Conservation (phyloP, 2,329 filamentous ascomycete species). For the Shiraia bambusicola region DNA sequence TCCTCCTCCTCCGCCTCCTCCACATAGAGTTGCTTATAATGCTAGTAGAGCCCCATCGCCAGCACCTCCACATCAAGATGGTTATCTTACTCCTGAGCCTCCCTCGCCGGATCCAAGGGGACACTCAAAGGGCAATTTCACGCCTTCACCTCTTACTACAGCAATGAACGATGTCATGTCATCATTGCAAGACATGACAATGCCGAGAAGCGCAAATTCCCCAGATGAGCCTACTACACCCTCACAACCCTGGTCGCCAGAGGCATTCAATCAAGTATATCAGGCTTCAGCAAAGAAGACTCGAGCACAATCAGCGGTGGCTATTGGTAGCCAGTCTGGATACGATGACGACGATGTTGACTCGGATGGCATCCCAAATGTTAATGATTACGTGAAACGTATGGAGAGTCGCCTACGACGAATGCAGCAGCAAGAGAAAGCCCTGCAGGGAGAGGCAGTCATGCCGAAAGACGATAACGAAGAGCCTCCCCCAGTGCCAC, state of each 20-base stretch:
- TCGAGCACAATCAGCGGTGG: conserved; percentile 70
- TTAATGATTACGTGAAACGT: conserved; percentile 84
- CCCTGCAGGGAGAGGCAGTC: conserved; percentile 53
- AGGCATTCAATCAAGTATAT: conserved; percentile 69
- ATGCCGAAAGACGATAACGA: conserved; percentile 45
- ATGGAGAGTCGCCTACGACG: conserved; percentile 83
- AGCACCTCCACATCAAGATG: conserved; percentile 38
- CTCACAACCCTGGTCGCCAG: conserved; percentile 83
- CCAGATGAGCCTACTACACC: conserved; percentile 59
- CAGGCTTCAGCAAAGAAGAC: conserved; percentile 43
- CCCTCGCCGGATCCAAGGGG: conserved; percentile 60
- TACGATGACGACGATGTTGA: conserved; percentile 56
- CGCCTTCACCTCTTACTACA: conserved; percentile 86
- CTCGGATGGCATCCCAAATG: conserved; percentile 64
- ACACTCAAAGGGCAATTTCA: conserved; percentile 50
- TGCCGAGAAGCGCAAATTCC: conserved; percentile 54
- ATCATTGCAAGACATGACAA: conserved; percentile 82
- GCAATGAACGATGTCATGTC: conserved; percentile 99
- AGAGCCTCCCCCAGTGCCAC: conserved; percentile 62
- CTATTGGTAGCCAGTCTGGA: conserved; percentile 55
- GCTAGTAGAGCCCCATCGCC: conserved; percentile 43
- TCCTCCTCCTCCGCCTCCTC: conserved; percentile 77
- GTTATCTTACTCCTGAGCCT: conserved; percentile 63
- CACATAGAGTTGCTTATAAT: conserved; percentile 64
- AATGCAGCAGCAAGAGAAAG: conserved; percentile 58